Evolutionary conservation across 495 filamentous ascomycete species (phyloP), one percentile per base, ranked within the genome.

Genomic region (Ramalina intermedia): DNA sequence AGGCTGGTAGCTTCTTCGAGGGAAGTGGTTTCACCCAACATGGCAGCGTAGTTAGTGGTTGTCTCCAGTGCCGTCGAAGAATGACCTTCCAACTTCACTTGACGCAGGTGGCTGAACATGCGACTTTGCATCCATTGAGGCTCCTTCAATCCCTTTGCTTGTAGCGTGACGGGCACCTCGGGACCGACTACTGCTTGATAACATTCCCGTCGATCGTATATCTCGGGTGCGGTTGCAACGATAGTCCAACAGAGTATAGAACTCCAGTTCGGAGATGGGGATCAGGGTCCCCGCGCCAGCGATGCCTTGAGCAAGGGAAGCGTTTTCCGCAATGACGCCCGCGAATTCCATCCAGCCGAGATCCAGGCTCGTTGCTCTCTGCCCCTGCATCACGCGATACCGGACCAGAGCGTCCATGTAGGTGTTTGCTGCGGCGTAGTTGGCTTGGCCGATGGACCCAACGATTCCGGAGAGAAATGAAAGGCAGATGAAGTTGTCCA

Each of bases 341-440:
- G 58, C 48, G 44, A 43, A 51, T 4, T 49, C 42, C 23, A 67
- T 50, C 33, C 42, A 16, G 36, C 62, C 58, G 21, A 63, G 51
- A 46, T 63, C 47, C n/a, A 67, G 26, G 4, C 53, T 46, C 24
- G 44, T 48, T 12, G 53, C 58, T 13, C 42, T 49, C 8, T 44
- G n/a, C 13, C 48, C 41, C 4, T 37, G 41, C n/a, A 41, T 33
- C 16, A 43, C 12, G 13, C 73, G 69, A 52, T 72, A 68, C 12
- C 55, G 61, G 21, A 62, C 61, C 39, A 78, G 65, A n/a, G 69
- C 64, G 38, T 75, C 73, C 62, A 67, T 63, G 47, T 61, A 70
- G 4, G 65, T 61, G 46, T 65, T 63, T 36, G 54, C 64, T 7
- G 69, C 63, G 17, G 56, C 52, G 51, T 75, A 77, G 59, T 70